Evolutionary conservation across 768 basidiomycete species (phyloP).

Genomic region (Candolleomyces aberdarensis): DNA sequence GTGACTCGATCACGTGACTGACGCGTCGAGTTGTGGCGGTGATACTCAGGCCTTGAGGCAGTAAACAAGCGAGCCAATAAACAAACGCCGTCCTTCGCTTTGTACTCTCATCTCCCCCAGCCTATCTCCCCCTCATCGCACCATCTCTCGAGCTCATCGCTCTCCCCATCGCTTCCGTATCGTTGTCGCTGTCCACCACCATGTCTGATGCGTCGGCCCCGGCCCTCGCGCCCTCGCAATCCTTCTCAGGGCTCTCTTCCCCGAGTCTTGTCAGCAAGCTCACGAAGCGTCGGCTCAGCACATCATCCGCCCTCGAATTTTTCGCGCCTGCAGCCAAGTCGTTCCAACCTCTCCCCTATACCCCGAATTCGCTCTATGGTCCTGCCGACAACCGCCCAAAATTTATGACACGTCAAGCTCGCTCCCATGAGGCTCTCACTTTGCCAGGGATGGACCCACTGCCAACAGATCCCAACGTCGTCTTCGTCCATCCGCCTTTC

Average conservation of each 20-base stretch:
- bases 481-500: conserved; percentile 79
- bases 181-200: neutral
- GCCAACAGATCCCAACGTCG: conserved; percentile 56
- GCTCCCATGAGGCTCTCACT: conserved; percentile 39
- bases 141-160: conserved; percentile 3
- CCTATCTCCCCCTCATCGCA: conserved; percentile 5
- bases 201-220: conserved; percentile 12
- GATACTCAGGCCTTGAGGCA: conserved; percentile 32
- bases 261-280: conserved; percentile 19
- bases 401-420: conserved; percentile 27
- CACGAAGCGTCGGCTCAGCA: conserved; percentile 47
- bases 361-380: conserved; percentile 30
- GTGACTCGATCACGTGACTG: conserved; percentile 30
- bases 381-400: conserved; percentile 20
- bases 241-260: conserved; percentile 24
- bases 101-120: conserved; percentile 3
- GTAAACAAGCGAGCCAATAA: conserved; percentile 28
- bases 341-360: conserved; percentile 64
- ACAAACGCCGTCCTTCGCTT: neutral
- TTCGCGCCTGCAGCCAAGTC: conserved; percentile 62
- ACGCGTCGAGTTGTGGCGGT: conserved; percentile 29
- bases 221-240: conserved; percentile 20
- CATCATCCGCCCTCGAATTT: conserved; percentile 51
- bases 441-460: conserved; percentile 65
- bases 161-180: conserved; percentile 1